Base-by-base conservation (phyloP, 768 basidiomycete genomes). In the Tricholomella constricta region DNA sequence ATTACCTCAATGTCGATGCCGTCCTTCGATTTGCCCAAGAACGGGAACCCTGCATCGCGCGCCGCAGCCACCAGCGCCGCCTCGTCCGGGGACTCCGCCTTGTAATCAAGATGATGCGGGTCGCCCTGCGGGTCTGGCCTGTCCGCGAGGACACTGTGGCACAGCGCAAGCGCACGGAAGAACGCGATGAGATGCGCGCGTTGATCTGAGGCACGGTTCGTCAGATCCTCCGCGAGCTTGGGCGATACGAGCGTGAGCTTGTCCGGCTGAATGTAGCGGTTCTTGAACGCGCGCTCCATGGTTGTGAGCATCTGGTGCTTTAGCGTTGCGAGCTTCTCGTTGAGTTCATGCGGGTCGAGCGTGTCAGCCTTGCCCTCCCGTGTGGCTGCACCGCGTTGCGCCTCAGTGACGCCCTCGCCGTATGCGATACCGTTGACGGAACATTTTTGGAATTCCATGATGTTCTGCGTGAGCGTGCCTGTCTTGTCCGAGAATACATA, bases 391-490 rank as follows among this genome's bases (percentile, higher is more conserved):
- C 95, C 96, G 20, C 92, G 84, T 70, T 95, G 94, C 0, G 95
- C 96, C 69, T 98, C 96, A 0, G 96, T 98, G 54, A 98, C 67
- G 7, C 95, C 95, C 63, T 98, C 96, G 9, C 96, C 96, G 64
- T 97, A 98, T 0, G 84, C 66, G 2, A 91, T 72, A 1, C 94
- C 95, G 48, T 84, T 72, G 52, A 98, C 80, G 0, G 94, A 95
- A 62, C 94, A 97, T 66, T 91, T 94, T 68, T 97, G 93, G 74
- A 97, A 98, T 74, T 96, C 94, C 96, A 98, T 98, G 63, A 96
- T 77, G 73, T 98, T 99, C 71, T 97, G 95, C 0, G 96, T 99
- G 44, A 99, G 85, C 6, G 96, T 99, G 15, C 93, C 94, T 0
- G 94, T 96, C 78, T 96, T 96, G 79, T 95, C 93, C 9, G 89